Evolutionary conservation across 169 alveolate species (phyloP).

Genomic region (Plasmodium cynomolgi): DNA sequence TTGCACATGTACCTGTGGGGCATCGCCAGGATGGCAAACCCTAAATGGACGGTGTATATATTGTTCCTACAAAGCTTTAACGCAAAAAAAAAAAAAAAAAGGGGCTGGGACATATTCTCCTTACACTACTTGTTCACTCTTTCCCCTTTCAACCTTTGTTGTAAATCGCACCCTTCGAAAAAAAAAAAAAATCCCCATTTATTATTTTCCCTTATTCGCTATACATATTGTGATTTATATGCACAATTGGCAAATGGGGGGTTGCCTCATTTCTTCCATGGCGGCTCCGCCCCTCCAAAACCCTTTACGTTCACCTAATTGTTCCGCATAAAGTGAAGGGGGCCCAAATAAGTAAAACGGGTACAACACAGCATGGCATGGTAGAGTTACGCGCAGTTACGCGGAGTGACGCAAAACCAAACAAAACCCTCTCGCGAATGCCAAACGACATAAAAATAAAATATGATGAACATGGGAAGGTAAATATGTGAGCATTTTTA

Average conservation of each 20-base stretch:
- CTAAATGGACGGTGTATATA: background rate
- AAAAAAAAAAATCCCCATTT: background rate
- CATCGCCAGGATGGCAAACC: background rate
- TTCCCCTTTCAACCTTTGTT: background rate
- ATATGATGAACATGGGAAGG: background rate
- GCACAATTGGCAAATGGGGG: background rate
- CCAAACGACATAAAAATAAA: background rate
- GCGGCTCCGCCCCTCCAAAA: background rate
- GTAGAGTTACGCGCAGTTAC: background rate
- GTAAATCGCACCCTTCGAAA: background rate
- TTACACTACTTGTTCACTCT: background rate
- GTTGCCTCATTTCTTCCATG: background rate
- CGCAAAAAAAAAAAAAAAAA: background rate
- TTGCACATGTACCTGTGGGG: background rate
- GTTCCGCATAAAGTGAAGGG: background rate
- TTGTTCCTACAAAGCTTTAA: background rate
- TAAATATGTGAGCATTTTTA: background rate
- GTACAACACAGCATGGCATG: background rate
- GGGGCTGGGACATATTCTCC: background rate
- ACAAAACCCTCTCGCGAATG: background rate
- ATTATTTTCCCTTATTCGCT: background rate
- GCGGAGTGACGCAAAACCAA: background rate
- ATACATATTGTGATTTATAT: background rate
- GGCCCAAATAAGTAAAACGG: background rate
- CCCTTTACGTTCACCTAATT: background rate